phyloP scores from a whole-genome alignment of 441 rosid genomes.

The Rhodomyrtus psidioides region DNA sequence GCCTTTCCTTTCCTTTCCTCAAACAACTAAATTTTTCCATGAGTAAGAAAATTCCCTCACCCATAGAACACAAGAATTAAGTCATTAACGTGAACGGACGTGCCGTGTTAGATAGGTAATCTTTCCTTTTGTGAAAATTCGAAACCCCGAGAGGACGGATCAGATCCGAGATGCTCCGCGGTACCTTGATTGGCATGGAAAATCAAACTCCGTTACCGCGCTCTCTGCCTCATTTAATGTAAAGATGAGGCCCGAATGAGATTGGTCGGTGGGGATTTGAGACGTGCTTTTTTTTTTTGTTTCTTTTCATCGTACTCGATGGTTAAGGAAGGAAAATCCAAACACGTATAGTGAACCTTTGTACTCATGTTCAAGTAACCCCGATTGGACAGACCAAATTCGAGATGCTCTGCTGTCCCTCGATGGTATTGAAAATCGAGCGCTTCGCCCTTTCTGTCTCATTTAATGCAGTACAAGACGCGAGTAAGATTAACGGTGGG shows the following conservation, averaged over 20 bases:
- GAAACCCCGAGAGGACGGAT: fast-evolving
- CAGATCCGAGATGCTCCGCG: neutral
- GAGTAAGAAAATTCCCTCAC: neutral
- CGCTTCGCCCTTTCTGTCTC: fast-evolving
- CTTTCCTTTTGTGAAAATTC: fast-evolving
- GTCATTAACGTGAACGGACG: neutral
- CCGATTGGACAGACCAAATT: fast-evolving
- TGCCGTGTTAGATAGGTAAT: neutral
- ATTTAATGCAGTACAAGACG: neutral
- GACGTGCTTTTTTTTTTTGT: neutral
- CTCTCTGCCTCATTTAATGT: neutral
- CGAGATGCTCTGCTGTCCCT: neutral
- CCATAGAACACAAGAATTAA: fast-evolving
- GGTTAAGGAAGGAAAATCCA: no score
- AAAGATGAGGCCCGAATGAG: fast-evolving
- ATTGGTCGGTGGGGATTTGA: neutral
- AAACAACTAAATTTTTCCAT: neutral
- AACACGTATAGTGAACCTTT: no score
- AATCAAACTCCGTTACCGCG: fast-evolving
- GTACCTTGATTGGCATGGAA: no score
- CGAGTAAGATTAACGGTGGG: neutral
- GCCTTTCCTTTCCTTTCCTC: neutral
- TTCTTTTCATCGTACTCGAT: no score
- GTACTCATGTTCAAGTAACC: no score
- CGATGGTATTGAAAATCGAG: neutral